phyloP scores from a whole-genome alignment of 495 filamentous ascomycete species.

The Aspergillus heteromorphus region DNA sequence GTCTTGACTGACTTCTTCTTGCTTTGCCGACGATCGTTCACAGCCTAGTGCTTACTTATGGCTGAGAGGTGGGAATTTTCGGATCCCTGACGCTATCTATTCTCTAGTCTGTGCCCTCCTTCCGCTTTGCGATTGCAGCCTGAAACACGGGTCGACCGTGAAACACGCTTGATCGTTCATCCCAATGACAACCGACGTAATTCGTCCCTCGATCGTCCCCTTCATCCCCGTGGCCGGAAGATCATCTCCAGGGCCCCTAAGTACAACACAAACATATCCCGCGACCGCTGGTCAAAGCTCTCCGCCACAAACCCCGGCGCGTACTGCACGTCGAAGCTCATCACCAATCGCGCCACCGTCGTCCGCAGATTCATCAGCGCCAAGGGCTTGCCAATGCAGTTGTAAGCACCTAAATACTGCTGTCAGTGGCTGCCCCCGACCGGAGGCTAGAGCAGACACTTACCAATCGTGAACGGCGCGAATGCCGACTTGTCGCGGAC shows the following conservation, averaged over 20 bases:
- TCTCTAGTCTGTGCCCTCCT: neutral
- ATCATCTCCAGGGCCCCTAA: neutral
- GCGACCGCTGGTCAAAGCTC: neutral
- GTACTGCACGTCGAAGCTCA: slow-evolving; percentile 10
- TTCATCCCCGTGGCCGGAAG: neutral
- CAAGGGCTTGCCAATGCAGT: slow-evolving; percentile 13
- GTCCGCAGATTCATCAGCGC: slow-evolving; percentile 14
- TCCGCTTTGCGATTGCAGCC: neutral
- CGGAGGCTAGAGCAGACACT: neutral
- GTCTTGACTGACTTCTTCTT: too few species aligned
- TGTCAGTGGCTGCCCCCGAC: neutral
- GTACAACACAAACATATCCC: neutral
- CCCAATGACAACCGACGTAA: neutral
- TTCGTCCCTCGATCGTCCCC: neutral
- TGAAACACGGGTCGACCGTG: neutral
- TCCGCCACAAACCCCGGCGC: slow-evolving; percentile 1
- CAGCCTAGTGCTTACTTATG: neutral
- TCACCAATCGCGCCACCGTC: slow-evolving; percentile 11
- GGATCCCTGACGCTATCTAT: neutral
- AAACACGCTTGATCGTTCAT: neutral
- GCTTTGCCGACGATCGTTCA: neutral
- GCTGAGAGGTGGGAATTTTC: neutral
- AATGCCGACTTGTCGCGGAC: slow-evolving; percentile 43
- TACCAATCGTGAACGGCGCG: slow-evolving; percentile 38
- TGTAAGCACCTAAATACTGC: slow-evolving; percentile 1